Evolutionary conservation across 805 yeast genomes (phyloP), one percentile per base, ranked within the genome.

Genomic region (Lipomyces kockii): DNA sequence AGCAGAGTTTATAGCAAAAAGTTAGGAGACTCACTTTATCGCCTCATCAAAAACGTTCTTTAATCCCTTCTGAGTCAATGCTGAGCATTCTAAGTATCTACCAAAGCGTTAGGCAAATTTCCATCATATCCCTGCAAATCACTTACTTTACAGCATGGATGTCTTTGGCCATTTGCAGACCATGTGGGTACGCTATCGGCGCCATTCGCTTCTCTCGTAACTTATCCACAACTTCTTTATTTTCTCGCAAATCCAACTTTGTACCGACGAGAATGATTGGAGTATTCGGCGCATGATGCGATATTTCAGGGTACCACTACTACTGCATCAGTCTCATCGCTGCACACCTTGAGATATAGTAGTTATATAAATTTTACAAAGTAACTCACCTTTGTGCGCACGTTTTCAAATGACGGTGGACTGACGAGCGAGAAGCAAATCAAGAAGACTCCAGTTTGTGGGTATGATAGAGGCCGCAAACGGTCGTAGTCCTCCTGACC

Each of bases 401-500:
- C 91, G 77, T 92, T 91, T 69, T 86, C 87, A 78, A 89, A 91
- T 20, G 95, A 89, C 35, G 89, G 84, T 39, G 93, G 96, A 74
- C 87, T 89, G 55, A 89, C 89, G 6, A 92, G 87, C 5, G 97
- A 90, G 78, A 92, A 92, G 79, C 97, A 92, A 67, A 91, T 85
- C 62, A 92, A 79, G 76, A 92, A 92, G 46, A 92, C 89, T 74
- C 91, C 97, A 0, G 97, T 92, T 76, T 92, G 97, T 2, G 97
- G 97, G 75, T 92, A 92, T 8, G 95, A 89, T 69, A 92, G 81
- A 2, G 97, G 97, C 78, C 97, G 84, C 74, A 92, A 83, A 68
- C 97, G 83, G 77, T 92, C 97, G 78, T 92, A 92, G 77, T 92
- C 97, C 75, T 90, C 89, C 79, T 92, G 97, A 34, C 97, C 97